Evolutionary conservation across 345 rosid species (phyloP).

Genomic region (Geranium brycei): DNA sequence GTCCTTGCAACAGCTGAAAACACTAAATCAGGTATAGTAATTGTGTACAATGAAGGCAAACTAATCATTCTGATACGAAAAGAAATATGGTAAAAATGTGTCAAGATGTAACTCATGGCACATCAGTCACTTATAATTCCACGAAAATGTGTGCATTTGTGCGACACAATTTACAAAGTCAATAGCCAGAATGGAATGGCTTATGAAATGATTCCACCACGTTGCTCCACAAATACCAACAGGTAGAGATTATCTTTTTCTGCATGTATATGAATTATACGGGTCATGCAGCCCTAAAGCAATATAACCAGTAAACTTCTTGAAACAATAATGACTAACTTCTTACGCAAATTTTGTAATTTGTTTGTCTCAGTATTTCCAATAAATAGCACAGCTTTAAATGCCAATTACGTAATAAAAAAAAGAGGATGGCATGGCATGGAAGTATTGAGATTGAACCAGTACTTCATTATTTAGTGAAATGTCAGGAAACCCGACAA

Average conservation of each 20-base stretch:
- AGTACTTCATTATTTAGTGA: no score
- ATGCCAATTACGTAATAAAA: no score
- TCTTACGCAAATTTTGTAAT: no score
- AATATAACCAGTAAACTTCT: no score
- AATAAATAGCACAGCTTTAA: no score
- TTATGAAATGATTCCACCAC: neutral
- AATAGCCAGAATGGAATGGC: neutral
- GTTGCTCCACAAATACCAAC: neutral
- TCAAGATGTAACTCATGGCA: no score
- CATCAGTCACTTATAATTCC: neutral
- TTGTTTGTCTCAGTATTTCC: no score
- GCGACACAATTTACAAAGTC: neutral
- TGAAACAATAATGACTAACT: no score
- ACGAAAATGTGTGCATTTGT: neutral
- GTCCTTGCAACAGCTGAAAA: constrained; percentile 41
- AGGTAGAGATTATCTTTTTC: no score
- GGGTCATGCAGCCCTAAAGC: neutral
- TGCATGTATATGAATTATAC: neutral
- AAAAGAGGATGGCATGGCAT: no score
- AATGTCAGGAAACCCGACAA: no score
- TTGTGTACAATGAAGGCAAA: constrained; percentile 6
- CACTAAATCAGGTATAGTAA: constrained; percentile 11
- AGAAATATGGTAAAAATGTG: neutral
- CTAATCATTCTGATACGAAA: constrained; percentile 5
- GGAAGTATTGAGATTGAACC: no score